Base-by-base conservation (phyloP, 2,329 filamentous ascomycete genomes). In the Rutstroemia sp. region DNA sequence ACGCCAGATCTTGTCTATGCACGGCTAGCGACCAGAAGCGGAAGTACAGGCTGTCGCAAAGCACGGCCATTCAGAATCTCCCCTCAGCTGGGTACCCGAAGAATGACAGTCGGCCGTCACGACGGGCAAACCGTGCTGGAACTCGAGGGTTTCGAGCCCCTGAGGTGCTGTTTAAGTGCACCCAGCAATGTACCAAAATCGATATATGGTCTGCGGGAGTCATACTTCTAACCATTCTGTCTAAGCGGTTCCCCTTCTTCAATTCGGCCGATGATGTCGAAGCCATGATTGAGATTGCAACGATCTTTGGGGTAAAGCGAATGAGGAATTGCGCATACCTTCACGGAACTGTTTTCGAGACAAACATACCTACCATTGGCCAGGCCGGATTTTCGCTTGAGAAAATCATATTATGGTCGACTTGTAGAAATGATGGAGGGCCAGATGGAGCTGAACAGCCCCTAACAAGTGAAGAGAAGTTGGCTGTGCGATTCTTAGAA, bases 261-360 rank as follows among this genome's bases (percentile, higher is more conserved):
- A 96, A 99, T 73, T 95, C 90, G 47, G 87, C 91, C n/a, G 94
- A 99, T 70, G 94, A 99, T 66, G 88, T 99, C 49, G 94, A 99
- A 69, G 94, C 94, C 52, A 87, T 96, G 80, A 92, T 99, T 63
- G 94, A 99, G 72, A 95, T 99, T 63, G 89, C 92, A 38, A 95
- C 90, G 58, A 95, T 99, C 59, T 96, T 97, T 70, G 94, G 94
- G 50, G 79, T 80, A 44, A 85, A 82, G 68, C 84, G 86, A 58
- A 97, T 99, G 92, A 88, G 87, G 68, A 77, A 82, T 37, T 88
- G 87, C 3, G 90, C 90, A 0, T 76, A 90, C 18, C 77, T 96
- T 51, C 94, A 99, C 68, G 94, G 94, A 1, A 89, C 92, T 66
- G 84, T 95, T 57, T 90, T 97, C 61, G 91, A 99, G 72, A 94